Base-by-base conservation (phyloP, 805 yeast genomes). In the Saccharomycopsis microspora region DNA sequence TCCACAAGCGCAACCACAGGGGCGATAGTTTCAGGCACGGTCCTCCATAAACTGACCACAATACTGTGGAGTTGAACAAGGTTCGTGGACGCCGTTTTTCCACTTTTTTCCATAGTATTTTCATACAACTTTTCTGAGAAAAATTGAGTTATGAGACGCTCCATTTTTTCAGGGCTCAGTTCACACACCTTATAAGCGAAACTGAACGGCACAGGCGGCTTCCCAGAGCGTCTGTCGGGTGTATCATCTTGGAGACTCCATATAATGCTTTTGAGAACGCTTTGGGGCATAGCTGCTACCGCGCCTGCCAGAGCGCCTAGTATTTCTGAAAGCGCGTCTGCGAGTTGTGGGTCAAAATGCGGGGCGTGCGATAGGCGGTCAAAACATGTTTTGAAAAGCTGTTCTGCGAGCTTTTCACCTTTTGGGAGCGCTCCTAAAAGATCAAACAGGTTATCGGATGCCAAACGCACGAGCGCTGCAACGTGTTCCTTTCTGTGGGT, bases 1-100 rank as follows among this genome's bases (percentile, higher is more conserved):
- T 85, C 85, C 3, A 88, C 66, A 45, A 85, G 72, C 0, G 95
- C 93, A 70, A 85, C 76, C 0, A 84, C 82, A 1, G 93, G 76
- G 3, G 75, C 71, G 7, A 85, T 67, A 27, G 85, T 64, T 42
- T 83, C 93, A 0, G 96, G 96, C 0, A 79, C 80, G 45, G 75
- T 71, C 55, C 70, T 75, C 96, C 96, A 89, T 2, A 88, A 65
- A 51, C 80, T 81, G 2, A 80, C 64, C 0, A 81, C 65, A 34
- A 86, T 64, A 8, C 62, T 69, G 57, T 87, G 95, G 3, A 85
- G 67, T 57, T 80, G 81, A 7, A 67, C 68, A 46, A 85, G 62
- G 27, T 75, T 76, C 40, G 67, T 71, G 43, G 64, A 48, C 31
- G 48, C 54, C 43, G 36, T 53, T 50, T 43, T 51, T 32, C 35